Conservation (phyloP, 2,329 filamentous ascomycete species). For the Fusarium sterilihyphosum region DNA sequence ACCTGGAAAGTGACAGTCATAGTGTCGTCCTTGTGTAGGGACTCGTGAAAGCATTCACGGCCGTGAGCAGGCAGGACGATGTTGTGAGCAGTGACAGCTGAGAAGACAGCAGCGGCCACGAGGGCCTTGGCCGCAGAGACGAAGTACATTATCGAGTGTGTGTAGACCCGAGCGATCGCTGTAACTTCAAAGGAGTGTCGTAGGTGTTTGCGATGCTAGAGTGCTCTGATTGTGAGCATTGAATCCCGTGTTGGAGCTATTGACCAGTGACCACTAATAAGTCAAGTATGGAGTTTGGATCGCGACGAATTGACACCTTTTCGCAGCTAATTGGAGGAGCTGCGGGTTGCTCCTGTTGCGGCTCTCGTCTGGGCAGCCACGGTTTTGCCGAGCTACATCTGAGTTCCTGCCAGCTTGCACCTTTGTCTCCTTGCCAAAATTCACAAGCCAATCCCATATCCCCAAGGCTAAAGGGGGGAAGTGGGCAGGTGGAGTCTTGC, state of each 20-base stretch:
- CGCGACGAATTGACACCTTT: slow-evolving; percentile 47
- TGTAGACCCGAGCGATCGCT: slow-evolving; percentile 10
- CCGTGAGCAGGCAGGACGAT: slow-evolving; percentile 94
- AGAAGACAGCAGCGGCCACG: slow-evolving; percentile 55
- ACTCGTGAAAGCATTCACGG: slow-evolving; percentile 97
- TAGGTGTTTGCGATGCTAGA: slow-evolving; percentile 23
- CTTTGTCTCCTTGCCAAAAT: slow-evolving; percentile 3
- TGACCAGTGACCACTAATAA: slow-evolving; percentile 17
- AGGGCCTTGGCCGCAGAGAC: slow-evolving; percentile 54
- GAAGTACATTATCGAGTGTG: slow-evolving; percentile 42
- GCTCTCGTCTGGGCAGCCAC: slow-evolving; percentile 29
- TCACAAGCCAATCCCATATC: slow-evolving; percentile 33
- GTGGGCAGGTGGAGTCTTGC: slow-evolving; percentile 14
- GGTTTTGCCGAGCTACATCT: slow-evolving; percentile 34
- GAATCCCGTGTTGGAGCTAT: slow-evolving; percentile 30
- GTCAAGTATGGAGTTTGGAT: slow-evolving; percentile 21
- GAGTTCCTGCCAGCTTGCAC: slow-evolving; percentile 33
- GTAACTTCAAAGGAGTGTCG: slow-evolving; percentile 24
- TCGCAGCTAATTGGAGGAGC: slow-evolving; percentile 30
- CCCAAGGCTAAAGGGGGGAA: slow-evolving; percentile 33
- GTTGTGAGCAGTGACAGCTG: slow-evolving; percentile 84
- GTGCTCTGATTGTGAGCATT: slow-evolving; percentile 10
- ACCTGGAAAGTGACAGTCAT: slow-evolving; percentile 99
- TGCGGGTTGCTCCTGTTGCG: slow-evolving; percentile 10
- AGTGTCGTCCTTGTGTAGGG: slow-evolving; percentile 90